Base-by-base conservation (phyloP, 148 eudicot species). In the Camellia sinensis region DNA sequence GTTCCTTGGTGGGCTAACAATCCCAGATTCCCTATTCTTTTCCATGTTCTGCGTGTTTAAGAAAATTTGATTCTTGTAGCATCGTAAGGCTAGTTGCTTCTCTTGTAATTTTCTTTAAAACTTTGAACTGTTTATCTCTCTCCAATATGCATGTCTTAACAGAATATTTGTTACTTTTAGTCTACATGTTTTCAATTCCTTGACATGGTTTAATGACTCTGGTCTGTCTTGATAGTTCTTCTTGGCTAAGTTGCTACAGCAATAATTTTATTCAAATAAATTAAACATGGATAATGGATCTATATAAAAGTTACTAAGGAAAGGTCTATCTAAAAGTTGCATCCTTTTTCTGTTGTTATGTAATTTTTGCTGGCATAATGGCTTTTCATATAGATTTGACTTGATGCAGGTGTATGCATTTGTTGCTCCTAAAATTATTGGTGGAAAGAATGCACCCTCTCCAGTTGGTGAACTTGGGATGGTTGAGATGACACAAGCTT, bases 391-490 rank as follows among this genome's bases (percentile, higher is more conserved):
- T 40, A 46, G 9, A 14, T 64, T 12, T 78, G 48, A 13, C 59
- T 19, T 77, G 48, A 65, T 82, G 53, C 82, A 95, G 99, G 97
- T 95, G 54, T 89, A 90, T 86, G 92, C 98, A 71, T 95, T 95
- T 88, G 89, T 95, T 72, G 99, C 99, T 81, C 98, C 99, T 66
- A 96, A 96, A 86, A 93, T 96, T 40, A 96, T 96, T 79, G 98
- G 99, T 68, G 99, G 98, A 74, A 93, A 89, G 83, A 89, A 90
- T 82, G 99, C 99, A 3, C 99, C 99, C 12, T 87, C 99, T 72
- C 99, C 99, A 10, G 98, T 96, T 62, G 95, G 99, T 79, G 99
- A 93, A 81, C 97, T 96, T 79, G 99, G 98, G 81, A 96, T 96
- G 99, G 95, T 89, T 85, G 98, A 96, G 87, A 96, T 93, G 98